Evolutionary conservation across 2,329 filamentous ascomycete genomes (phyloP).

Genomic region (Fulvia fulva): DNA sequence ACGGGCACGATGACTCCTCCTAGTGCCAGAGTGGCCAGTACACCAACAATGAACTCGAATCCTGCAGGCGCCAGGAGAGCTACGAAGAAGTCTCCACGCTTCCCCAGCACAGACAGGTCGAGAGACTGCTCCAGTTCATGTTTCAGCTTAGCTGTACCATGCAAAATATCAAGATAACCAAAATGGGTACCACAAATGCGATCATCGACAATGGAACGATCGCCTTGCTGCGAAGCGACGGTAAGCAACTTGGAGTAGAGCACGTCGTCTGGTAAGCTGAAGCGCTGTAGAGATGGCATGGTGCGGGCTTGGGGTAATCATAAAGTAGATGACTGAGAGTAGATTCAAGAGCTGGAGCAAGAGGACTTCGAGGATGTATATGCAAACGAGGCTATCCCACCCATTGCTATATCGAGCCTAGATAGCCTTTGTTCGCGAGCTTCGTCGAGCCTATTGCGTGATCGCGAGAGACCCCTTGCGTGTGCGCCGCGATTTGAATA

Average conservation of each 20-base stretch:
- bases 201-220: constrained; percentile 1
- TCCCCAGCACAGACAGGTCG: not conserved
- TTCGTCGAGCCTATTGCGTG: no score
- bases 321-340: not conserved
- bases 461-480: no score
- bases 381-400: no score
- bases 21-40: constrained; percentile 1
- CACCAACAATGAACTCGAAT: constrained; percentile 1
- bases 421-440: no score
- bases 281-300: constrained; percentile 1
- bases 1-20: constrained; percentile 3
- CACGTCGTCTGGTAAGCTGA: not conserved
- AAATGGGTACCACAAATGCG: not conserved
- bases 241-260: not conserved
- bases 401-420: no score
- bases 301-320: not conserved
- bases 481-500: no score
- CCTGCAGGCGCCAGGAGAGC: not conserved
- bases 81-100: not conserved
- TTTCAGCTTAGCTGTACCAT: not conserved
- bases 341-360: not conserved
- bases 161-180: constrained; percentile 3
- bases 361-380: no score
- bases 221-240: constrained; percentile 1
- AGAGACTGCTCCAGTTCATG: not conserved